A percentile compares a stretch with the other conserved stretches of the same genome.
phyloP scores from a whole-genome alignment of 129 eudicot species.

The Artemisia annua region DNA sequence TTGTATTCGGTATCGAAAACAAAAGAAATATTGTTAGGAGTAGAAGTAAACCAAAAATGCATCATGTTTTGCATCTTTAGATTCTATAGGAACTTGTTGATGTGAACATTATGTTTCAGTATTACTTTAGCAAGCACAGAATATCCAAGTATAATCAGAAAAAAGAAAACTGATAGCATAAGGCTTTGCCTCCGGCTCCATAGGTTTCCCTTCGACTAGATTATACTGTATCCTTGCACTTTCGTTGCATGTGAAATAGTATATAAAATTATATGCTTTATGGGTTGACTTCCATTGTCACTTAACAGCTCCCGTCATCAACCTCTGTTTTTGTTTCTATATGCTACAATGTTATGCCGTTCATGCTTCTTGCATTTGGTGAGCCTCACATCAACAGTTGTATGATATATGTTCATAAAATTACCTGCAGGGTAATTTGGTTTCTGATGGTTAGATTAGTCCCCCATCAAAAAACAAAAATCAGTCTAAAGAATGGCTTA shows the following conservation, averaged over 20 bases:
- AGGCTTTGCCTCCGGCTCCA: neutral
- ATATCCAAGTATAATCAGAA: conserved; percentile 18
- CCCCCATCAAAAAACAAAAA: neutral
- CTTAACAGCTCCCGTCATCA: conserved; percentile 14
- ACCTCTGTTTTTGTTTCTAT: conserved; percentile 18
- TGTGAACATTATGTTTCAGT: conserved; percentile 14
- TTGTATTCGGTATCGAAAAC: too few species aligned
- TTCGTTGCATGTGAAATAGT: conserved; percentile 2
- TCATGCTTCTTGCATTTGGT: conserved; percentile 13
- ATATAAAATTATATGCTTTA: neutral
- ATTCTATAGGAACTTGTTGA: conserved; percentile 19
- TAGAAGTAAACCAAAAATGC: too few species aligned
- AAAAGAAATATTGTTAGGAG: too few species aligned
- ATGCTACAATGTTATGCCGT: conserved; percentile 13
- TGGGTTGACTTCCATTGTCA: conserved; percentile 2
- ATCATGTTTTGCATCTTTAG: neutral
- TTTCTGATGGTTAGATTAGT: conserved; percentile 12
- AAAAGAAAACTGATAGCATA: neutral
- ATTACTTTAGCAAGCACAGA: neutral
- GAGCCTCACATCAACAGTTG: conserved; percentile 14
- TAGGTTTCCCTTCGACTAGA: conserved; percentile 5
- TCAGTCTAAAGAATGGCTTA: neutral
- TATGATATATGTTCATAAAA: neutral
- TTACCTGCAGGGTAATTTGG: conserved; percentile 23
- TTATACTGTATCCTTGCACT: conserved; percentile 9